These are phyloP conservation scores for Apiotrichum mycotoxinovorans DNA, from an alignment of 1,284 basidiomycete genomes.

Conservation along the genomic window DNA sequence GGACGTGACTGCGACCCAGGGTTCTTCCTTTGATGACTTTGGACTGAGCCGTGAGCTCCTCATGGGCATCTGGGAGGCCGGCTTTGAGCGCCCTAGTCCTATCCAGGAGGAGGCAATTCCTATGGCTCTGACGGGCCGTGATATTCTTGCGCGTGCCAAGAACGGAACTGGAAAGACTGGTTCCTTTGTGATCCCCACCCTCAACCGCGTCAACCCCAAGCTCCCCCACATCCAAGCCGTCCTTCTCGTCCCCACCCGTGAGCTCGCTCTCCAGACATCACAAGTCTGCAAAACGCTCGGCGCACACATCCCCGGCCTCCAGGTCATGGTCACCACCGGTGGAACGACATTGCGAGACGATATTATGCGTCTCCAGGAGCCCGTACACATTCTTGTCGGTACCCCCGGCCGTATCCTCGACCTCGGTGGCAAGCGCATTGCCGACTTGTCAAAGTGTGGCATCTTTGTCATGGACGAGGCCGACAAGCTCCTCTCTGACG, in stretches of 20 bases:
- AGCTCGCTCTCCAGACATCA: conserved; percentile 90
- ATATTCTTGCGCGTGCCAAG: conserved; percentile 69
- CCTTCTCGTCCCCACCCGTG: conserved; percentile 89
- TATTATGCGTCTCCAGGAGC: conserved; percentile 84
- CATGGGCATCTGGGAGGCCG: conserved; percentile 94
- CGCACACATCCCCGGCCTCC: conserved; percentile 81
- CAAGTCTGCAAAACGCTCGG: conserved; percentile 97
- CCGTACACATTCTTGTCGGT: conserved; percentile 93
- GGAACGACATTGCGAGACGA: conserved; percentile 98
- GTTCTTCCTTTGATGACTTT: conserved; percentile 87
- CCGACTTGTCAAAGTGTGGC: conserved; percentile 88
- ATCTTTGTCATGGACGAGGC: conserved; percentile 99
- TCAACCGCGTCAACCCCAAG: conserved; percentile 84
- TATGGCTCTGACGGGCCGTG: conserved; percentile 77
- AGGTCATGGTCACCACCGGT: conserved; percentile 99
- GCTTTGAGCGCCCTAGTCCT: conserved; percentile 93
- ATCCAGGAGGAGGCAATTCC: conserved; percentile 98
- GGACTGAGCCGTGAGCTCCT: conserved; percentile 71
- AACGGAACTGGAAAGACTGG: conserved; percentile 65
- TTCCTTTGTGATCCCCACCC: conserved; percentile 94
- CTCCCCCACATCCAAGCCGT: conserved; percentile 91
- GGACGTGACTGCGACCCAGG: conserved; percentile 88
- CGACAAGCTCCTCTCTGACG: conserved; percentile 94
- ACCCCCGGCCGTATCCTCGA: conserved; percentile 96
- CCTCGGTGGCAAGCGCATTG: conserved; percentile 87